Evolutionary conservation across 352 stramenopile species (phyloP).

Genomic region (Pythium graminicola): DNA sequence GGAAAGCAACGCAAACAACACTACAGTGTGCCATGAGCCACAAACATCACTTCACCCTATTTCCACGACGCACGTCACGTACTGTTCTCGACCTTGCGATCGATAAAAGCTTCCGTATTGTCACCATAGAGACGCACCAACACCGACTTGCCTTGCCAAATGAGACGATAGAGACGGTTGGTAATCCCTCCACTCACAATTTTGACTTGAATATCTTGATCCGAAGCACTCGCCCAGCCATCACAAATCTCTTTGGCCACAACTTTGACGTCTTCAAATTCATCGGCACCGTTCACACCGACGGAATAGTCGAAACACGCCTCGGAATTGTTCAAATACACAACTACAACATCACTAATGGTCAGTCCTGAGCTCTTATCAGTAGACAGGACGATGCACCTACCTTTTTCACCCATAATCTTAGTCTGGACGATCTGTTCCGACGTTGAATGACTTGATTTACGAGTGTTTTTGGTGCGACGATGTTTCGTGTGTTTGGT

Average conservation of each 20-base stretch:
- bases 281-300: conserved; percentile 47
- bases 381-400: no score
- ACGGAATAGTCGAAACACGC: conserved; percentile 67
- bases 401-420: conserved; percentile 15
- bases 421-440: neutral
- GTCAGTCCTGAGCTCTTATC: no score
- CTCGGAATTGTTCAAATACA: conserved; percentile 78
- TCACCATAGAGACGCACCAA: conserved; percentile 89
- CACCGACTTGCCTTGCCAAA: conserved; percentile 60
- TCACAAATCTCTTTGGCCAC: conserved; percentile 61
- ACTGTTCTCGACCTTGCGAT: conserved; percentile 89
- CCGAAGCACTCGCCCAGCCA: conserved; percentile 45
- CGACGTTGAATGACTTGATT: no score
- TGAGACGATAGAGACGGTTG: conserved; percentile 88
- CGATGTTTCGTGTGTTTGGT: no score
- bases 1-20: conserved; percentile 80
- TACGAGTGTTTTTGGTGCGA: no score
- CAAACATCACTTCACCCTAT: neutral
- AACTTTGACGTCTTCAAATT: conserved; percentile 79
- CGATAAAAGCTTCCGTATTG: conserved; percentile 92
- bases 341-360: conserved; percentile 27
- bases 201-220: conserved; percentile 71
- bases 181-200: conserved; percentile 90
- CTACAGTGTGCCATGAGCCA: conserved; percentile 20
- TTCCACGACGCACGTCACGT: conserved; percentile 13